Evolutionary conservation across 352 stramenopile species (phyloP), one percentile per base, ranked within the genome.

Genomic region (Pythium myriotylum): DNA sequence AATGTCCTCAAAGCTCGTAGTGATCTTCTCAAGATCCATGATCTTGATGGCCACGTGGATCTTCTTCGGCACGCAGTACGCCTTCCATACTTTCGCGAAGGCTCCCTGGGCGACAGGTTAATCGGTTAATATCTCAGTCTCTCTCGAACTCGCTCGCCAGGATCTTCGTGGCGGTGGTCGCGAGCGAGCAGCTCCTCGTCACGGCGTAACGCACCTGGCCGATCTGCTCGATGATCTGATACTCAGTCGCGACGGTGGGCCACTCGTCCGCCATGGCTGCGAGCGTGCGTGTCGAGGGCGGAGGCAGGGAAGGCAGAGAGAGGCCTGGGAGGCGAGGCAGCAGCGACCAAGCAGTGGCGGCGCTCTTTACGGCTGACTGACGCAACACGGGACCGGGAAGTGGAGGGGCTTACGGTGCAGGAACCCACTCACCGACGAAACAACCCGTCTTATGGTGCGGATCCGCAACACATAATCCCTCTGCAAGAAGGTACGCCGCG

Each of bases 11-110:
- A 96, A 96, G 75, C 84, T 98, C 20, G 95, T 97, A 47, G 96
- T 98, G 62, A 99, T 98, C 75, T 99, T 98, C 76, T 99, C 97
- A 29, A 99, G 81, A 77, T 99, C 97, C 83, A 99, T 98, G 62
- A 99, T 97, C 76, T 99, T 99, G 63, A 99, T 98, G 37, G 97
- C 97, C 61, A 98, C 88, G 62, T 94, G 77, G 50, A 77, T 79
- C 63, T 93, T 87, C 72, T 96, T 97, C 29, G 88, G 70, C 58
- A 69, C 72, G 58, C 91, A 98, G 69, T 90, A 92, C 14, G 96
- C 97, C 70, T 97, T 97, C 89, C 94, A 99, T 22, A 99, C 97
- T 58, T 98, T 98, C 23, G 97, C 97, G 71, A 99, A 99, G 17
- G 97, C 97, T 19, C 97, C 97, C 78, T 98, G 82, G 9, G 27